Base-by-base conservation (phyloP, 768 basidiomycete genomes). In the Lactifluus hygrophoroides region DNA sequence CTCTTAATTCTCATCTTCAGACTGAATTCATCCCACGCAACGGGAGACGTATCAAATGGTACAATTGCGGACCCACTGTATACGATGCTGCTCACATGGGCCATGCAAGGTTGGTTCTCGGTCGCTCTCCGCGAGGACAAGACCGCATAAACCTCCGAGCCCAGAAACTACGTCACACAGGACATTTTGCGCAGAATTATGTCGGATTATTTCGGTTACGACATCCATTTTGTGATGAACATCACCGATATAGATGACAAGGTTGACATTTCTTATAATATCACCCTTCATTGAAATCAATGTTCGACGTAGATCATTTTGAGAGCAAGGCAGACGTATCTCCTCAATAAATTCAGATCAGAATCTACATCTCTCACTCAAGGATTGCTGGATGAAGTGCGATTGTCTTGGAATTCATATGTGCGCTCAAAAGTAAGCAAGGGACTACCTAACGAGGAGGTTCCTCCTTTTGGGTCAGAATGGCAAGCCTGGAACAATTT, bases 211-310 rank as follows among this genome's bases (percentile, higher is more conserved):
- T 98, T 98, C 73, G 89, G 90, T 25, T 98, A 94, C 67, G 90
- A 98, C 69, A 88, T 99, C 56, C 92, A 97, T 70, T 96, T 98
- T 68, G 95, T 98, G 45, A 96, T 96, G 93, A 99, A 99, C 71
- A 83, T 99, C 65, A 99, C 96, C 5, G 95, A 99, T 72, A 96
- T 99, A 61, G 96, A 99, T 68, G 96, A 98, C 80, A 99, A 99
- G 83, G 95, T 90, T 58, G 53, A 11, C 11, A 35, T 25, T 17
- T 28, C 48, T 38, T 51, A 49, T 21, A 40, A 38, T 25, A 75
- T 58, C 10, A 7, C 32, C 38, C n/a, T 43, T 25, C 27, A 34
- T 23, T n/a, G n/a, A 19, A 16, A 28, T 44, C 25, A 42, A 62
- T 19, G 32, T 28, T 23, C 13, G n/a, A 37, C 19, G 8, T 65